These are phyloP conservation scores for Rhodotorula sp. DNA, from an alignment of 1,284 basidiomycete genomes.

Conservation along the genomic window DNA sequence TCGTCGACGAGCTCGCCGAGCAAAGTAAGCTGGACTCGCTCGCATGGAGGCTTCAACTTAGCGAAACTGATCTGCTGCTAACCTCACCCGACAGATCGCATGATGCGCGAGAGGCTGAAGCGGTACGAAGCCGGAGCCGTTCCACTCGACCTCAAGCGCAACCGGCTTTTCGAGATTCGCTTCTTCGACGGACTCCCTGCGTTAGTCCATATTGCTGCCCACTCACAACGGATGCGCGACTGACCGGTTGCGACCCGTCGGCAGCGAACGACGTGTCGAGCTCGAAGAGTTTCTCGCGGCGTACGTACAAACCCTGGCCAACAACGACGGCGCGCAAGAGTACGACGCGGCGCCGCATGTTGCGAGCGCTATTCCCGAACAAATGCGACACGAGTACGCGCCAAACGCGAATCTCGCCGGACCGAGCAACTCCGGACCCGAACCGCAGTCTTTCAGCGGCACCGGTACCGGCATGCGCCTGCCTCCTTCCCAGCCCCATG, in stretches of 20 bases:
- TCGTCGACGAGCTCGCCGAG: conserved; percentile 36
- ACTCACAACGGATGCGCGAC: not conserved
- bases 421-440: conserved; percentile 36
- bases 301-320: conserved; percentile 26
- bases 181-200: conserved; percentile 30
- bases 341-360: too few species aligned
- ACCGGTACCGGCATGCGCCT: conserved; percentile 26
- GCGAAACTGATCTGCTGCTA: not conserved
- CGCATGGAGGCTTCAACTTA: not conserved
- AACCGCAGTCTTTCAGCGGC: conserved; percentile 29
- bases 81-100: conserved; percentile 12
- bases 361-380: not conserved
- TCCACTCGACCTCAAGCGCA: conserved; percentile 28
- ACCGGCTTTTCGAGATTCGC: conserved; percentile 36
- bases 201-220: conserved; percentile 1
- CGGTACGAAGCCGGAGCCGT: conserved; percentile 32
- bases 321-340: not conserved
- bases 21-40: conserved; percentile 22
- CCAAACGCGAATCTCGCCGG: conserved; percentile 15
- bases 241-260: not conserved
- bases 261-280: conserved; percentile 31
- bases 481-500: not conserved
- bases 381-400: not conserved
- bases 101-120: conserved; percentile 24
- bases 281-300: conserved; percentile 26